These are phyloP conservation scores for Maudiozyma humilis DNA, from an alignment of 1,139 yeast genomes.

Conservation along the genomic window DNA sequence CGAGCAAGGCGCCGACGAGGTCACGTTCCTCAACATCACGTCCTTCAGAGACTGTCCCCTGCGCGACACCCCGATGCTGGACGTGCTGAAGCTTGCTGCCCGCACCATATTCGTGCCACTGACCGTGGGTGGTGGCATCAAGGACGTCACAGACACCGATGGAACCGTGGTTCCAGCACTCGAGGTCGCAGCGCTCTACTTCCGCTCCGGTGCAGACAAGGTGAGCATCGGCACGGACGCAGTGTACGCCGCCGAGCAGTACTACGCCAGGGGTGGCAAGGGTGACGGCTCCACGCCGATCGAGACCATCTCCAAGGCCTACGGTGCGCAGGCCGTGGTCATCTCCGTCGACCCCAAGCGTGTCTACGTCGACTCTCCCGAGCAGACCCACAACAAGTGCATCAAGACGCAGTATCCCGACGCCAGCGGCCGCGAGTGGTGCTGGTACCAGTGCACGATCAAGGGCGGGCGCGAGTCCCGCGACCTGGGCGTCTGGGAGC, in stretches of 20 bases:
- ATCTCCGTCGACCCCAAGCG: slow-evolving; percentile 94
- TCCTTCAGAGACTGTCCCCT: slow-evolving; percentile 91
- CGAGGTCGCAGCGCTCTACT: slow-evolving; percentile 82
- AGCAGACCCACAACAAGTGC: slow-evolving; percentile 52
- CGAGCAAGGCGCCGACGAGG: slow-evolving; percentile 92
- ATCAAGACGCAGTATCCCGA: slow-evolving; percentile 55
- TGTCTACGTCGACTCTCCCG: slow-evolving; percentile 57
- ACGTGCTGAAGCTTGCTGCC: slow-evolving; percentile 74
- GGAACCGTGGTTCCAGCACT: slow-evolving; percentile 72
- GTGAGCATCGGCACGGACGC: slow-evolving; percentile 98
- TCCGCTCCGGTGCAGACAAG: slow-evolving; percentile 94
- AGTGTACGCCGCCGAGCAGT: slow-evolving; percentile 79
- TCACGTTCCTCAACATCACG: slow-evolving; percentile 87
- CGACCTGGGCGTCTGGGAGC: slow-evolving; percentile 84
- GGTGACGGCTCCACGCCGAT: slow-evolving; percentile 77
- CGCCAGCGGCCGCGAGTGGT: slow-evolving; percentile 76
- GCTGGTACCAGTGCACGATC: slow-evolving; percentile 91
- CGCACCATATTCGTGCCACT: slow-evolving; percentile 90
- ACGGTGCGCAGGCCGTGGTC: slow-evolving; percentile 95
- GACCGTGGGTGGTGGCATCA: slow-evolving; percentile 96
- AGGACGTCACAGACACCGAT: slow-evolving; percentile 78
- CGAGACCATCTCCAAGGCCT: slow-evolving; percentile 81
- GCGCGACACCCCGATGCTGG: slow-evolving; percentile 88
- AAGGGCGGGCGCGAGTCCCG: slow-evolving; percentile 91
- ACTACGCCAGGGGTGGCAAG: slow-evolving; percentile 46